Evolutionary conservation across 495 filamentous ascomycete species (phyloP).

Genomic region (Xylaria scruposa): DNA sequence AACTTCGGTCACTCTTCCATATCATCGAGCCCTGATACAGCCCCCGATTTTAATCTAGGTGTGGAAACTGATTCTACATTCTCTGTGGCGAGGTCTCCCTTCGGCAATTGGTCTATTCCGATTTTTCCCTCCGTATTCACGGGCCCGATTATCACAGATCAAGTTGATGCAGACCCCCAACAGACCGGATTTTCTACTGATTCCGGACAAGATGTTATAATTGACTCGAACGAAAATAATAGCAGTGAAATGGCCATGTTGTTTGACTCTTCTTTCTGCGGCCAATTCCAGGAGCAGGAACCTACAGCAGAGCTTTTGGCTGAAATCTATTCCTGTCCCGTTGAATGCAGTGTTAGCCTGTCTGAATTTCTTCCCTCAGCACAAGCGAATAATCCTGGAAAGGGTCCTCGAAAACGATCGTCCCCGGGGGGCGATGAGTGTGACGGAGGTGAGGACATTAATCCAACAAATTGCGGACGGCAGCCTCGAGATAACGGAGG

Average conservation of each 20-base stretch:
- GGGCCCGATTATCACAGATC: not conserved
- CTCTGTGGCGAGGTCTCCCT: not conserved
- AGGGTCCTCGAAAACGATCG: not conserved
- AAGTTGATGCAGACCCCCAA: not conserved
- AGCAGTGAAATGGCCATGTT: not conserved
- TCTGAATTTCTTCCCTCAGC: not conserved
- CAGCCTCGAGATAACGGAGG: not conserved
- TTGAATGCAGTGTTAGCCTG: too few relatives aligned
- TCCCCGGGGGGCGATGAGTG: not conserved
- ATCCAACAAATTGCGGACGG: not conserved
- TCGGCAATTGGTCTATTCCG: not conserved
- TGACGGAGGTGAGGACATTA: not conserved
- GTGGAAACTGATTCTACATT: not conserved
- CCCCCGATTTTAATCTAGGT: not conserved
- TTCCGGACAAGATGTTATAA: not conserved
- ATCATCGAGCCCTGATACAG: not conserved
- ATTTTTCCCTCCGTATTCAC: not conserved
- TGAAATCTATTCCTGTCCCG: not conserved
- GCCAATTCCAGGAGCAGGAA: not conserved
- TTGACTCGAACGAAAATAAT: too few relatives aligned
- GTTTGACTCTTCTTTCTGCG: not conserved
- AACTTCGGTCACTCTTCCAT: not conserved
- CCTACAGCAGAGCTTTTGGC: not conserved
- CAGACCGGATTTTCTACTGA: not conserved
- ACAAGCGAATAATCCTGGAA: not conserved